Base-by-base conservation (phyloP, 2,329 filamentous ascomycete genomes). In the Sporothrix humicola region DNA sequence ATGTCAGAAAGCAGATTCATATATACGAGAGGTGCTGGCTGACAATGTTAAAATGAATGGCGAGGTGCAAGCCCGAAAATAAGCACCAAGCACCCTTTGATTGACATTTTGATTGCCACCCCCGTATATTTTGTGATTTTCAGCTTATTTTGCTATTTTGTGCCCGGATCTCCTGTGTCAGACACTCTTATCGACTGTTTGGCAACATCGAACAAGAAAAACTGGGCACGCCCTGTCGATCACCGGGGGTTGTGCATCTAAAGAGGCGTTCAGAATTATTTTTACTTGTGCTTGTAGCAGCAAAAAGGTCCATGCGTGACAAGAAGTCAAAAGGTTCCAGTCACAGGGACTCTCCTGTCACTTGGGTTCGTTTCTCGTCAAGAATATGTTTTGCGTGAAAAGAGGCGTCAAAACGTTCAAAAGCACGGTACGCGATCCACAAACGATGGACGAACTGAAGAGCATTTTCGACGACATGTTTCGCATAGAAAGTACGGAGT, bases 351-450 rank as follows among this genome's bases (percentile, higher is more conserved):
- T 50, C 9, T 65, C 10, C 46, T 71, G 56, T 72, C 70, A 72
- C 70, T 42, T 65, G 56, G 56, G 58, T 63, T 65, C 70, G 42
- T 72, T 65, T 65, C 58, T 72, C 42, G 52, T 59, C 52, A 48
- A 58, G 37, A 10, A 8, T 48, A 8, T 37, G 31, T 37, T 46
- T 26, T 13, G 8, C n/a, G 26, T 56, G 54, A 26, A 13, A 56
- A 20, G 10, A 5, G 31, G 31, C 31, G 54, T 15, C 54, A 58
- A 58, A 58, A 58, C 54, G 10, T 13, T 7, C 20, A 23, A 13
- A 23, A 5, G 17, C 7, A 37, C 31, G 31, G 31, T 37, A 37
- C 31, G 7, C 31, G 23, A 26, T 26, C 23, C 23, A 26, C 23
- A 26, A 37, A 37, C 31, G 58, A 44, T 63, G 31, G 31, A 42